Evolutionary conservation across 2,329 filamentous ascomycete genomes (phyloP), one percentile per base, ranked within the genome.

Genomic region (Cladophialophora carrionii): DNA sequence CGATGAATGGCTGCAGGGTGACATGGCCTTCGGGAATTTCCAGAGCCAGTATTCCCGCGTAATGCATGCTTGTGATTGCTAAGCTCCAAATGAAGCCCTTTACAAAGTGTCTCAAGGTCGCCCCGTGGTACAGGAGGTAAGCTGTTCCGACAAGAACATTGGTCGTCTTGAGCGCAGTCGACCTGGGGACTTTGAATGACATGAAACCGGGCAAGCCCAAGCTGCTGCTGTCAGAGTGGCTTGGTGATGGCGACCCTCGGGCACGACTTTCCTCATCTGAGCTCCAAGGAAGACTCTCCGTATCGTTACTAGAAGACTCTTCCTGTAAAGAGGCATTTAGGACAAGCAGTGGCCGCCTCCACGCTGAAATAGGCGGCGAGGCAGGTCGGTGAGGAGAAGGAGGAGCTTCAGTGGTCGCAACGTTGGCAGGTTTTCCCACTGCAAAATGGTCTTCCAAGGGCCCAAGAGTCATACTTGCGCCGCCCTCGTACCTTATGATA

Each of bases 21-120:
- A 71, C 66, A 52, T 72, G 68, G n/a, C 75, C 75, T 17, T 72
- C 24, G 0, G 75, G 74, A 32, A 77, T 73, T n/a, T 68, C 62
- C 34, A 77, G 54, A 22, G 73, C 73, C 14, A 71, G 32, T 24
- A 77, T 72, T 14, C 75, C 75, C 9, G 67, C 64, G 51, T 76
- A 76, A 64, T 77, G 75, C 75, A 77, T 77, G 24, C 67, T 69
- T 7, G 72, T 74, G 46, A 77, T 72, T 1, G 75, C 73, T 7
- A 77, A 63, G 17, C 71, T 74, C 75, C 75, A 77, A 17, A 76
- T 46, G 48, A 76, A 74, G 12, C 73, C 72, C 64, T 73, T 75
- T 41, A 63, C 12, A 52, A 75, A 65, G 52, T 74, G 74, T 14
- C 62, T 61, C 3, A 62, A 32, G 1, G 69, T 74, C 24, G 72